Base-by-base conservation (phyloP, 1,284 basidiomycete genomes). In the Melampsora larici-populina region DNA sequence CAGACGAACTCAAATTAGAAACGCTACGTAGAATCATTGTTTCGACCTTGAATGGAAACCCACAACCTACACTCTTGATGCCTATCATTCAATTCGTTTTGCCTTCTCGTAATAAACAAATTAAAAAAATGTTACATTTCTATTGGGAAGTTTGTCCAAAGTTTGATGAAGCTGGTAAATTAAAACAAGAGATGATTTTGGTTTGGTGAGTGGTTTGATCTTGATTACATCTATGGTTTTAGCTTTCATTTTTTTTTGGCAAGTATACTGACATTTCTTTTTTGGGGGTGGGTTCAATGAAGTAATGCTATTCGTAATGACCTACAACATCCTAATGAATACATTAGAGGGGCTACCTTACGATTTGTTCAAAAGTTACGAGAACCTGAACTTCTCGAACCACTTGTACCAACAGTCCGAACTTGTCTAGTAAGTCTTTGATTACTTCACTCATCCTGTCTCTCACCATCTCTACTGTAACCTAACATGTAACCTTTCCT, bases 131-230 rank as follows among this genome's bases (percentile, higher is more conserved):
- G 83, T 87, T 98, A 55, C 94, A 98, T 85, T 98, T 98, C 85
- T 99, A 99, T 85, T 99, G 95, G 96, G 97, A 99, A 86, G 92
- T 99, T 43, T 98, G 95, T 85, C 96, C 97, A 33, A 98, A 99
- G 85, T 91, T 97, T 81, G 97, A 99, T 82, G 95, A 98, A 80
- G 90, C 89, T 80, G 97, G 97, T 76, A 98, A 98, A 86, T 86
- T 99, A 82, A 98, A 97, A 88, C 97, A 99, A 86, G 97, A 99
- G 87, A 99, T 99, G 97, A 99, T 99, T 82, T 88, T 99, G 66
- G 96, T 99, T 65, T 95, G 96, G 93, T 95, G 84, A 83, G 92
- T 89, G 13, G 9, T 36, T 3, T 11, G 62, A 9, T 15, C n/a
- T n/a, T n/a, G n/a, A n/a, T n/a, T n/a, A n/a, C n/a, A n/a, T n/a